phyloP scores from a whole-genome alignment of 306 rosid genomes.

The Dalbergia cultrata region DNA sequence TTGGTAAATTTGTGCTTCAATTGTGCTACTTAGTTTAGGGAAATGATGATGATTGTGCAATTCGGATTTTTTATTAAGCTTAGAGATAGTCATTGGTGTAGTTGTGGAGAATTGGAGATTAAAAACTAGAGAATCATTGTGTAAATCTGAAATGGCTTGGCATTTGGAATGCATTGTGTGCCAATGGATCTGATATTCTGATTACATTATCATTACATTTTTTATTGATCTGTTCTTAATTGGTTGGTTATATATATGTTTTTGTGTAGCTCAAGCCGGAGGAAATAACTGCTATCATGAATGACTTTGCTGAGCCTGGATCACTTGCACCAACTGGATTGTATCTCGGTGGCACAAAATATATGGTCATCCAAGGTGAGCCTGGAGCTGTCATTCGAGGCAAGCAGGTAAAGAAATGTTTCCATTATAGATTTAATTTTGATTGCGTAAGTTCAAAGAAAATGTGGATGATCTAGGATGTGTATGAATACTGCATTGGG shows the following conservation, averaged over 20 bases:
- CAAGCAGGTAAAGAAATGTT: slow-evolving; percentile 62
- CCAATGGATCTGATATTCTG: slow-evolving; percentile 1
- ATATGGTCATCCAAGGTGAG: slow-evolving; percentile 80
- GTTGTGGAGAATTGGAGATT: too few species aligned
- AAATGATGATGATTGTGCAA: neutral
- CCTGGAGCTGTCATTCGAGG: slow-evolving; percentile 72
- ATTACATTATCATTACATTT: neutral
- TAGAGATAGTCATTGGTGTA: neutral
- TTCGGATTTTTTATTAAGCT: neutral
- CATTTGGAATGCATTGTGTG: neutral
- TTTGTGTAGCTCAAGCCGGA: slow-evolving; percentile 64
- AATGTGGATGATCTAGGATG: neutral
- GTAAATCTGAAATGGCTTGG: neutral
- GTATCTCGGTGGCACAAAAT: slow-evolving; percentile 70
- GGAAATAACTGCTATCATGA: slow-evolving; percentile 62
- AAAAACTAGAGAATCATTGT: neutral
- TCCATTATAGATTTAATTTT: slow-evolving; percentile 11
- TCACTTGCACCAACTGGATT: slow-evolving; percentile 75
- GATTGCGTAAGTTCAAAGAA: neutral
- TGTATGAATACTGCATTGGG: too few species aligned
- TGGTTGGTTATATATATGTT: neutral
- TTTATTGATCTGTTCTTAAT: slow-evolving; percentile 7
- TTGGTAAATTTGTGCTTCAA: neutral
- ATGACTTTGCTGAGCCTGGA: slow-evolving; percentile 67
- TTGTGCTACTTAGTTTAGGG: neutral